These are phyloP conservation scores for Nemania abortiva DNA, from an alignment of 2,329 filamentous ascomycete species.

Conservation along the genomic window DNA sequence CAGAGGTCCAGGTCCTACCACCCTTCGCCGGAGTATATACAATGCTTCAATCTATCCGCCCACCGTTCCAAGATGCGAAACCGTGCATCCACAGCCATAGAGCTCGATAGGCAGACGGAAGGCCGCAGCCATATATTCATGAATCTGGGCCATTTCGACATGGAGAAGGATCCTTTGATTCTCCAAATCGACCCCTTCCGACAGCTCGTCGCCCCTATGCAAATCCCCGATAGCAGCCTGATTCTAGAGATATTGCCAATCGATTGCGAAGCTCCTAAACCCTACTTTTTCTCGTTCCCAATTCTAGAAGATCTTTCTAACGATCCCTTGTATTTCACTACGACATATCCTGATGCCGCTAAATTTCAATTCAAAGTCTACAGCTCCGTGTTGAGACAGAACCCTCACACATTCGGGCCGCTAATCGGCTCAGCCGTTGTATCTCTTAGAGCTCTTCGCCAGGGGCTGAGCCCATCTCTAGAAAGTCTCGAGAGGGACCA, in stretches of 20 bases:
- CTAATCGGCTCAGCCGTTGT: neutral
- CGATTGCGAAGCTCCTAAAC: neutral
- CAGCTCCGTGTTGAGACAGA: neutral
- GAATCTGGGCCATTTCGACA: neutral
- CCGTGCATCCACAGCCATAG: neutral
- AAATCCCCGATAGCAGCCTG: neutral
- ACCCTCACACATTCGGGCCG: neutral
- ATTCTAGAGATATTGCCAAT: neutral
- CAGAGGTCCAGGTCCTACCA: neutral
- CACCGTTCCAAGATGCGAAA: neutral
- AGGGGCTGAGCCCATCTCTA: neutral
- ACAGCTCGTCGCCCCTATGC: neutral
- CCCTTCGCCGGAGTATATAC: neutral
- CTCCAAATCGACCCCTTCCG: neutral
- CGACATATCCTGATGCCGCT: neutral
- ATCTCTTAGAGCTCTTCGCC: neutral
- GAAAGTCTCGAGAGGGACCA: neutral
- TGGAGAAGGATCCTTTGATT: neutral
- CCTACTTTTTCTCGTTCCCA: neutral
- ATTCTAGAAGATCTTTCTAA: neutral
- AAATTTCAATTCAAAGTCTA: neutral
- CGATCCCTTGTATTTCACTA: neutral
- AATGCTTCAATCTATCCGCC: neutral
- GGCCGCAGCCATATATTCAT: neutral
- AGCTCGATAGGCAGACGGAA: neutral